Evolutionary conservation across 208 protist species (phyloP).

Genomic region (Lotmaria passim): DNA sequence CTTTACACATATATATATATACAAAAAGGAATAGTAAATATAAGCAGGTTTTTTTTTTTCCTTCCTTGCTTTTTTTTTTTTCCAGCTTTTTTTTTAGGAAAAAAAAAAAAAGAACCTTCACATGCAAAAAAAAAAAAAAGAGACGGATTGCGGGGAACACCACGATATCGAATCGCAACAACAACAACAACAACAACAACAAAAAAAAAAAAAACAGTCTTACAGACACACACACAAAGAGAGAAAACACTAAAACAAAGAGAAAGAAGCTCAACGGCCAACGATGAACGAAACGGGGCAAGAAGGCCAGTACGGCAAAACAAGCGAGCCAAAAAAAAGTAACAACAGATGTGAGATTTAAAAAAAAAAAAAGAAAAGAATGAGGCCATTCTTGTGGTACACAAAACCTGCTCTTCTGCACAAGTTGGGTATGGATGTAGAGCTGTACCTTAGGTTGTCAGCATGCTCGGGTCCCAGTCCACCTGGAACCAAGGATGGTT

Average conservation of each 20-base stretch:
- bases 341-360: too few relatives aligned
- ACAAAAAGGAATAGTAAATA: too few relatives aligned
- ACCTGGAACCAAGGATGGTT: conserved; percentile 89
- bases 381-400: too few relatives aligned
- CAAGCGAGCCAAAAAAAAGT: too few relatives aligned
- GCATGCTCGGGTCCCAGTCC: conserved; percentile 65
- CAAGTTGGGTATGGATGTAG: neutral
- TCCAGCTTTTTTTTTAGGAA: conserved; percentile 2
- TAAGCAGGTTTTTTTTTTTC: neutral
- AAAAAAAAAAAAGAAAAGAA: conserved; percentile 6
- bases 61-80: neutral
- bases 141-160: too few relatives aligned
- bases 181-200: conserved; percentile 2
- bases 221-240: neutral
- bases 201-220: neutral
- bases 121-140: conserved; percentile 1
- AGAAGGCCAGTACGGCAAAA: too few relatives aligned
- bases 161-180: too few relatives aligned
- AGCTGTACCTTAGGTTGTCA: conserved; percentile 16
- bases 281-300: too few relatives aligned
- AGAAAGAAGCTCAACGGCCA: too few relatives aligned
- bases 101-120: neutral
- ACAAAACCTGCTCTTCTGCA: too few relatives aligned
- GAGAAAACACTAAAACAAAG: conserved; percentile 1
- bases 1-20: too few relatives aligned